phyloP scores from a whole-genome alignment of 768 basidiomycete genomes.

The Lentinula raphanica region DNA sequence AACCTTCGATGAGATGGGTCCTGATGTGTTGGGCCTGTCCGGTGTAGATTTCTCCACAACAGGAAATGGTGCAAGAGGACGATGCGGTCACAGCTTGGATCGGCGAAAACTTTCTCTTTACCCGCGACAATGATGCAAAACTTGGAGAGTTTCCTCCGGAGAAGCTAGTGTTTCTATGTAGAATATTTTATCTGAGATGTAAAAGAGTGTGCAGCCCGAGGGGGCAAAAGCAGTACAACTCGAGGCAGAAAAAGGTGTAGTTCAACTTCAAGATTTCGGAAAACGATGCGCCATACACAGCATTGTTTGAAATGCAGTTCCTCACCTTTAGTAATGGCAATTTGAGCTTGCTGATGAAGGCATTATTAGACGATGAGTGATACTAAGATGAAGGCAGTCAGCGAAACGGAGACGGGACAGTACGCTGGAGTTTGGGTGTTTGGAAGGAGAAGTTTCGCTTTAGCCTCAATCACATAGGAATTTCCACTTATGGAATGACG shows the following conservation, averaged over 20 bases:
- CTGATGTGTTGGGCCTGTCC: background rate
- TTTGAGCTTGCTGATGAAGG: background rate
- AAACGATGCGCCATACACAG: slow-evolving; percentile 2
- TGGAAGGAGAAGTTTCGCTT: background rate
- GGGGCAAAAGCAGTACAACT: background rate
- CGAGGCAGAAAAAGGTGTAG: background rate
- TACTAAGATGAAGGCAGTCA: background rate
- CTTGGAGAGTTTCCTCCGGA: background rate
- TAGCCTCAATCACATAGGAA: background rate
- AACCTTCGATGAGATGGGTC: background rate
- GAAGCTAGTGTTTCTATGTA: background rate
- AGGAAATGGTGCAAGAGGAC: background rate
- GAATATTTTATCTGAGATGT: background rate
- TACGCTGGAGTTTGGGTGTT: background rate
- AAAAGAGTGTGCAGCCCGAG: background rate
- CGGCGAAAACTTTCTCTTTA: slow-evolving; percentile 2
- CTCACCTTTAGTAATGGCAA: background rate
- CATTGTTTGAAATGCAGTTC: background rate
- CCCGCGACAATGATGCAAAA: background rate
- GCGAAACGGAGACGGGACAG: background rate
- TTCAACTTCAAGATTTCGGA: background rate
- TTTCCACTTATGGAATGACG: background rate
- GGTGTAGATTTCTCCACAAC: slow-evolving; percentile 1
- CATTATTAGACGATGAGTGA: background rate
- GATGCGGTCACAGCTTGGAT: background rate